Conservation (phyloP, 1,139 yeast species). For the Diutina scorzettiae region DNA sequence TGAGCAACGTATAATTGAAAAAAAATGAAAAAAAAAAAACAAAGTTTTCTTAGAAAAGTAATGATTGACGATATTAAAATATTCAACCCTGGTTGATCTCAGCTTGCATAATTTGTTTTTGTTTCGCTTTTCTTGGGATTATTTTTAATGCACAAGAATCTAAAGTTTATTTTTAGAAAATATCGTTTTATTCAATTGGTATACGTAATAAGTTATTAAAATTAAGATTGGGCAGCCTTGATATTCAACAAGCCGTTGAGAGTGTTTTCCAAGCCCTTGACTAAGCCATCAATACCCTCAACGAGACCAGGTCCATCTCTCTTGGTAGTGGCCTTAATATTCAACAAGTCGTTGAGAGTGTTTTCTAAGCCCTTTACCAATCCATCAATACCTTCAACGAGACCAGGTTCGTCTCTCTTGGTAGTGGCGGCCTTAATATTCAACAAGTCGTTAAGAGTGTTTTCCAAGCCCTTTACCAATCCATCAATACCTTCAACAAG, state of each 20-base stretch:
- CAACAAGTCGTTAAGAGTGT: not conserved
- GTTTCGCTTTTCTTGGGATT: too few relatives aligned
- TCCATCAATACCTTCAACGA: not conserved
- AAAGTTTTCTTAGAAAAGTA: too few relatives aligned
- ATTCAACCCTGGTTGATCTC: too few relatives aligned
- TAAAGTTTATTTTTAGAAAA: too few relatives aligned
- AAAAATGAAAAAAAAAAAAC: too few relatives aligned
- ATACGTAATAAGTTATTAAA: too few relatives aligned
- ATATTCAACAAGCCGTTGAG: not conserved
- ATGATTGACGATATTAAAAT: too few relatives aligned
- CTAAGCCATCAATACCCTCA: not conserved
- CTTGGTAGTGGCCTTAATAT: not conserved
- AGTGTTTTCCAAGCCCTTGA: not conserved
- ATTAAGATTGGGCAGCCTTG: too few relatives aligned
- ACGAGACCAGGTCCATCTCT: not conserved
- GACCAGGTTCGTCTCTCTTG: not conserved
- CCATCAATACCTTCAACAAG: not conserved
- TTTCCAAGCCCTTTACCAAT: not conserved
- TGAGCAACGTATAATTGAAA: too few relatives aligned
- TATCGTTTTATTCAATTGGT: too few relatives aligned
- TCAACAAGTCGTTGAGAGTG: not conserved
- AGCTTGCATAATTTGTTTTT: too few relatives aligned
- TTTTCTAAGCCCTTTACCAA: not conserved
- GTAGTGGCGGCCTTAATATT: not conserved
- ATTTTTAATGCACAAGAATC: too few relatives aligned